These are phyloP conservation scores for Pleurotus giganteus DNA, from an alignment of 768 basidiomycete species.

Conservation along the genomic window DNA sequence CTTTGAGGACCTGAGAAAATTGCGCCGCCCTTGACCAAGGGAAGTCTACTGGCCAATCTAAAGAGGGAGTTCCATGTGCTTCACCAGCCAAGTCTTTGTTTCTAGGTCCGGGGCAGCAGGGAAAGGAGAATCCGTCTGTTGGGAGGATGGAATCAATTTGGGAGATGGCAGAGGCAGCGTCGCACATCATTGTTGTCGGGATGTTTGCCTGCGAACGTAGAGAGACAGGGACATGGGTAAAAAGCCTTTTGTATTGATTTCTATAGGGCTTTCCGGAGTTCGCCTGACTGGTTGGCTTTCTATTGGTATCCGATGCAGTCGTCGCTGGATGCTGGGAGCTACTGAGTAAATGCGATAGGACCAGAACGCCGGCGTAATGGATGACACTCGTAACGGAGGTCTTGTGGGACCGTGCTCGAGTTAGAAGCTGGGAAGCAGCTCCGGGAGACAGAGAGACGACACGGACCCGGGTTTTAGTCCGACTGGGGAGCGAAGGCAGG, in stretches of 20 bases:
- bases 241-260: background rate
- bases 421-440: background rate
- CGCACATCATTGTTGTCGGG: background rate
- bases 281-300: background rate
- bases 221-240: background rate
- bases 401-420: background rate
- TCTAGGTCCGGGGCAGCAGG: background rate
- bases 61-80: background rate
- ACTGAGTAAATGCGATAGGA: constrained; percentile 5
- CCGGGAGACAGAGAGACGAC: background rate
- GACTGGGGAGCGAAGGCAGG: background rate
- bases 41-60: constrained; percentile 15
- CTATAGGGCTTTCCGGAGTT: background rate
- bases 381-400: constrained; percentile 2
- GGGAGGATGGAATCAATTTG: background rate
- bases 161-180: background rate
- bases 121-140: background rate
- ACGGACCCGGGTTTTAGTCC: background rate
- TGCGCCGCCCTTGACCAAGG: constrained; percentile 30
- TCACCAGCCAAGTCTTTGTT: no score
- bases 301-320: background rate
- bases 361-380: background rate
- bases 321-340: background rate
- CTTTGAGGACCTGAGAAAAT: constrained; percentile 24
- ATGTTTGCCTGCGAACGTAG: background rate